Base-by-base conservation (phyloP, 768 basidiomycete genomes). In the Trametes meyenii region DNA sequence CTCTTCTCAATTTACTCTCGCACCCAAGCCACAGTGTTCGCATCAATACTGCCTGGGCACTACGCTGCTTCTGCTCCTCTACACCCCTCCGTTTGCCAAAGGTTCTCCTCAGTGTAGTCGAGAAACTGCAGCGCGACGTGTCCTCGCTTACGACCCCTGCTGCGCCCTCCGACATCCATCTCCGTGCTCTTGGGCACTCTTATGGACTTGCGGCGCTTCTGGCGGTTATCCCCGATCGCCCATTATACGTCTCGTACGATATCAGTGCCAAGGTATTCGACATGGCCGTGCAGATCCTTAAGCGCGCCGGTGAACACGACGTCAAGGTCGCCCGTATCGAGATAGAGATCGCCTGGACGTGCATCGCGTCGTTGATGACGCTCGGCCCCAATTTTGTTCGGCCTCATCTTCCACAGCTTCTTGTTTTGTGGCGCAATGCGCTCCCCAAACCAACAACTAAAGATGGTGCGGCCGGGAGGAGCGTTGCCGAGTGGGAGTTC, bases 351-450 rank as follows among this genome's bases (percentile, higher is more conserved):
- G 94, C 96, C 0, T 98, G 97, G 97, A 94, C 88, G 13, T 77
- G 90, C 38, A 92, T 99, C 55, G 87, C 91, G 0, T 88, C 94
- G 0, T 76, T 98, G 29, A 94, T 98, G 92, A 83, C 89, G 2
- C 85, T 97, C 7, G 96, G 96, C 0, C 93, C 92, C 3, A 91
- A 94, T 67, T 97, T 98, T 66, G 94, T 98, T 54, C 87, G 93
- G 17, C 85, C 94, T 0, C 95, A 99, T 72, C 83, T 98, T 1
- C 91, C 96, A 0, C 96, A 98, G 67, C 80, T 98, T 17, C 83
- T 98, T 42, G 94, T 98, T 0, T 83, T 99, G 3, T 99, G 97
- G 97, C 82, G 97, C 35, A 99, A 99, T 67, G 95, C 96, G 1
- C 80, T 99, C 0, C 95, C 97, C 1, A 99, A 98, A 74, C 89